Evolutionary conservation across 176 grass and related monocot species (phyloP).

Genomic region (Saccharum spontaneum): DNA sequence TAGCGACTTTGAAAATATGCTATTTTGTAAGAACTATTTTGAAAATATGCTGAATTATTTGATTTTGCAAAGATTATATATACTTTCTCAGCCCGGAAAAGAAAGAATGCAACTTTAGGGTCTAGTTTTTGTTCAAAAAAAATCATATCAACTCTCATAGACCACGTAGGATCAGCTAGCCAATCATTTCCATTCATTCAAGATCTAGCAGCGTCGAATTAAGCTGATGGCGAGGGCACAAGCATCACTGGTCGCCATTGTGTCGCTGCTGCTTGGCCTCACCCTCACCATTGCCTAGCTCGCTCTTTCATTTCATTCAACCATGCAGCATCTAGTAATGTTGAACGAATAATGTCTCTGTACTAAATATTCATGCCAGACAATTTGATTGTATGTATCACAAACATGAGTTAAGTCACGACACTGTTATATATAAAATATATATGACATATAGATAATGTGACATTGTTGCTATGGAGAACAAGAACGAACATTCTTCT

Average conservation of each 20-base stretch:
- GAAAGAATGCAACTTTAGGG: too few species aligned
- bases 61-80: too few species aligned
- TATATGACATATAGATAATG: neutral
- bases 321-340: neutral
- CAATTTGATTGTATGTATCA: neutral
- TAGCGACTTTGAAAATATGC: too few species aligned
- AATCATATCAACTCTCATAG: too few species aligned
- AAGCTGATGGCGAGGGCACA: neutral
- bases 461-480: constrained; percentile 29
- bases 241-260: neutral
- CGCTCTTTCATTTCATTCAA: neutral
- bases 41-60: too few species aligned
- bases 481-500: constrained; percentile 44
- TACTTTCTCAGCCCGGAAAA: too few species aligned
- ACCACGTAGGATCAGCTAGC: too few species aligned
- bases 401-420: neutral
- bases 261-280: neutral
- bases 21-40: too few species aligned
- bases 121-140: too few species aligned
- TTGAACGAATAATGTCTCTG: neutral
- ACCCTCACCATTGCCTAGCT: neutral
- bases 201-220: too few species aligned
- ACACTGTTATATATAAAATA: neutral
- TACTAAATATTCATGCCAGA: neutral
- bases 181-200: too few species aligned